Evolutionary conservation across 2,329 filamentous ascomycete genomes (phyloP).

Genomic region (Onygena corvina): DNA sequence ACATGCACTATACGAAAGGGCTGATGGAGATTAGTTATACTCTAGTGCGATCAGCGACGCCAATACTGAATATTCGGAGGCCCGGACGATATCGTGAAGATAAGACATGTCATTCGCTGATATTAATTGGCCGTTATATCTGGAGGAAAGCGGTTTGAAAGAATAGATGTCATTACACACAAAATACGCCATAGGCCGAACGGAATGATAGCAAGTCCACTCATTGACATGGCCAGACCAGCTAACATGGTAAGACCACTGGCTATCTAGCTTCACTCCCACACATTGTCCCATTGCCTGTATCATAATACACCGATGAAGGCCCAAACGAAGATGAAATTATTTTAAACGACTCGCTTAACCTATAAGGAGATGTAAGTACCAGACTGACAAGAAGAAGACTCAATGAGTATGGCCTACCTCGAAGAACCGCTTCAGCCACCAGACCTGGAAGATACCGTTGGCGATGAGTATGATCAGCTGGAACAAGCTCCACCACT

Average conservation of each 20-base stretch:
- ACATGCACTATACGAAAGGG: too few relatives aligned
- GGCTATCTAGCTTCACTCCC: neutral
- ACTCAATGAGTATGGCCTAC: slow-evolving; percentile 32
- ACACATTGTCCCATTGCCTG: neutral
- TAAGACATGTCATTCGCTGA: neutral
- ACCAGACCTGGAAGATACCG: slow-evolving; percentile 98
- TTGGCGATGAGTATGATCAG: slow-evolving; percentile 77
- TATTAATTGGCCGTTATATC: neutral
- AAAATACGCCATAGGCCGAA: neutral
- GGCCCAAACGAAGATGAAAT: slow-evolving; percentile 6
- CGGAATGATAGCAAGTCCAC: neutral
- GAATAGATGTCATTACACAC: slow-evolving; percentile 5
- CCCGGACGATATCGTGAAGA: neutral
- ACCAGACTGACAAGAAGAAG: neutral
- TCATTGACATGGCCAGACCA: neutral
- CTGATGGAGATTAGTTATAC: too few relatives aligned
- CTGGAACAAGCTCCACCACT: slow-evolving; percentile 99
- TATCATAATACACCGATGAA: neutral
- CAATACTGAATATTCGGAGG: too few relatives aligned
- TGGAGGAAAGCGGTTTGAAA: neutral
- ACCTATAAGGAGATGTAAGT: slow-evolving; percentile 25
- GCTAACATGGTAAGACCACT: neutral
- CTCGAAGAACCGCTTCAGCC: slow-evolving; percentile 97
- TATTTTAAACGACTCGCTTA: slow-evolving; percentile 36
- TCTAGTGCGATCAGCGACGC: too few relatives aligned